A percentile compares a stretch with the other conserved stretches of the same genome.
Conservation (phyloP, 495 filamentous ascomycete species). For the Letharia columbiana region DNA sequence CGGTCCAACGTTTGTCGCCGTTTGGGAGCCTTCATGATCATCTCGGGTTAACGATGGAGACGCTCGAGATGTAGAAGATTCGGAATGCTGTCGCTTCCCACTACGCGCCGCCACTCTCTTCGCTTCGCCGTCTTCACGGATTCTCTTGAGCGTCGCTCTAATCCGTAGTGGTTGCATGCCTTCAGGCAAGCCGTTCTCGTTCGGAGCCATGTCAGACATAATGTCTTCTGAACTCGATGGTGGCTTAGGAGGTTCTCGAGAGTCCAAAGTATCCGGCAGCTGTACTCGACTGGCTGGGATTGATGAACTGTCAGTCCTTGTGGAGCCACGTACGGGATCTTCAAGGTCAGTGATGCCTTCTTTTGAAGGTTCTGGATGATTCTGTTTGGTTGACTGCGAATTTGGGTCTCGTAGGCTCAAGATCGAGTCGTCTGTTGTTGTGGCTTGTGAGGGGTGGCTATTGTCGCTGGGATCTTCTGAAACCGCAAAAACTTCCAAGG, state of each 20-base stretch:
- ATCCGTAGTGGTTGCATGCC: constrained; percentile 10
- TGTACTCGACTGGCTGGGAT: neutral
- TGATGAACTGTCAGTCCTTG: neutral
- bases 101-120: constrained; percentile 13
- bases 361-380: neutral
- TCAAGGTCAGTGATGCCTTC: neutral
- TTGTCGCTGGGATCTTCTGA: constrained; percentile 7
- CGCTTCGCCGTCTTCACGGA: constrained; percentile 15
- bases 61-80: neutral
- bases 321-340: neutral
- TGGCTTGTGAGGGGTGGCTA: constrained; percentile 18
- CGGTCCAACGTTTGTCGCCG: neutral
- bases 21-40: constrained; percentile 6
- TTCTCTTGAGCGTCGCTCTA: constrained; percentile 16
- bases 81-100: constrained; percentile 12
- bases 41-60: constrained; percentile 1
- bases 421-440: constrained; percentile 19
- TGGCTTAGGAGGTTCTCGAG: constrained; percentile 16
- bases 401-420: constrained; percentile 16
- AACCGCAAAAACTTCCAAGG: neutral
- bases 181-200: neutral
- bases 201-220: constrained; percentile 14
- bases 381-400: constrained; percentile 11
- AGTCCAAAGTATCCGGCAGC: constrained; percentile 9
- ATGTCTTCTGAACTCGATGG: constrained; percentile 4